Evolutionary conservation across 2,329 filamentous ascomycete species (phyloP), one percentile per base, ranked within the genome.

Genomic region (Hypoxylon sp.): DNA sequence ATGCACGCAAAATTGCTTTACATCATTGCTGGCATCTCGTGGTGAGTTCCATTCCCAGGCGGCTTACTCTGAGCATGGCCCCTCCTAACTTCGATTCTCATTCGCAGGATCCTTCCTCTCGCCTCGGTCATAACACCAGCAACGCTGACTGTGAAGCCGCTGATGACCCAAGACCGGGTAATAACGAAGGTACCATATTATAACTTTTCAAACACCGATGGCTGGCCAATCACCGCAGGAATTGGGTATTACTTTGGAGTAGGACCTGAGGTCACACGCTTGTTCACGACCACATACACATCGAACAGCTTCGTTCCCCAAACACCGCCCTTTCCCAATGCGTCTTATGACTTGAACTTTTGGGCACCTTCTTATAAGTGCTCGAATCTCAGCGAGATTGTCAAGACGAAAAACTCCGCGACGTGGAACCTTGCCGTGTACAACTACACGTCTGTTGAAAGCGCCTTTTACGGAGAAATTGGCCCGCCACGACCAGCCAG

Each of bases 341-440:
- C 60, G 29, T 57, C 53, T 2, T 63, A 63, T 27, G 52, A 57
- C 3, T 16, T 56, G 1, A 30, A 45, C 6, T 62, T 62, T 23
- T 62, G 59, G 59, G 59, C 34, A 2, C 59, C 59, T 1, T 62
- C 59, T n/a, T 62, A 62, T 29, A 62, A 62, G 34, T 62, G 59
- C 34, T 56, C 46, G 8, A 56, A 45, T 27, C 45, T 55, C 30
- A 50, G 46, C 37, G 59, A 56, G 19, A 45, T 62, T 7, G 23
- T 62, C n/a, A 21, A 45, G 29, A 62, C 45, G 7, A 51, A 47
- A 9, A 62, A 62, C 14, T 34, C 41, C 5, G 45, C 43, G 30
- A 62, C 59, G 27, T 62, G 59, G 59, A 45, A 45, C 27, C 11
- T n/a, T 1, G 9, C 9, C 9, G 2, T 14, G 4, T 62, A 43